Percentiles rank a stretch among this genome's conserved stretches.
phyloP scores from a whole-genome alignment of 2,329 filamentous ascomycete species.

The Trichoderma asperellum region DNA sequence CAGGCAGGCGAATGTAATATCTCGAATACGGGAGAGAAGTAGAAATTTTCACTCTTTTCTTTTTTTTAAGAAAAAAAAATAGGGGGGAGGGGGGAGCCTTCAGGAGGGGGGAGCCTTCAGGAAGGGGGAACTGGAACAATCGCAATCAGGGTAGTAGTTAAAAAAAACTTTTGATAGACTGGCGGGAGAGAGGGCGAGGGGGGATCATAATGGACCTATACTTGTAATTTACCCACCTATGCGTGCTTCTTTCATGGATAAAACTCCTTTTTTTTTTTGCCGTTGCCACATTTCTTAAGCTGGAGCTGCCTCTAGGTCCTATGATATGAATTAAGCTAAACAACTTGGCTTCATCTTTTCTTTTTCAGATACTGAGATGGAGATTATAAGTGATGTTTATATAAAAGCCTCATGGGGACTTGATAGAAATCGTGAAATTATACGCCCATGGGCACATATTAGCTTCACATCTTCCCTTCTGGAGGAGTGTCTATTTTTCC shows the following conservation, averaged over 20 bases:
- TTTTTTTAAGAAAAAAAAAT: neutral
- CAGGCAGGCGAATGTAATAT: slow-evolving; percentile 19
- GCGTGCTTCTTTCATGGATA: slow-evolving; percentile 44
- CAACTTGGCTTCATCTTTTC: too few species aligned
- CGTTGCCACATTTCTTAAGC: neutral
- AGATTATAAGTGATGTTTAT: too few species aligned
- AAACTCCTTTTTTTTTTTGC: slow-evolving; percentile 34
- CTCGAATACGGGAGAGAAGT: neutral
- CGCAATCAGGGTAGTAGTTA: slow-evolving; percentile 31
- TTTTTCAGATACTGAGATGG: too few species aligned
- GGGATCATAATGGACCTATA: slow-evolving; percentile 43
- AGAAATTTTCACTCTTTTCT: neutral
- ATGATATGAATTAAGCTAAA: too few species aligned
- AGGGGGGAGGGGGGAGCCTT: slow-evolving; percentile 17
- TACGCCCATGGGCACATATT: neutral
- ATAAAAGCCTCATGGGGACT: too few species aligned
- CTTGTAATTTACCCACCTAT: slow-evolving; percentile 43
- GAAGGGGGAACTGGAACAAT: slow-evolving; percentile 13
- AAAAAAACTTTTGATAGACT: slow-evolving; percentile 43
- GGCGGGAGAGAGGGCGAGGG: slow-evolving; percentile 33
- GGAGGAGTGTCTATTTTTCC: neutral
- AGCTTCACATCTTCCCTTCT: neutral
- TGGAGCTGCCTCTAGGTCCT: too few species aligned
- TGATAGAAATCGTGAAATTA: neutral
- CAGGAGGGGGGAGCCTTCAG: slow-evolving; percentile 13